phyloP scores from a whole-genome alignment of 2,329 filamentous ascomycete genomes.

The Trichoderma semiorbis region DNA sequence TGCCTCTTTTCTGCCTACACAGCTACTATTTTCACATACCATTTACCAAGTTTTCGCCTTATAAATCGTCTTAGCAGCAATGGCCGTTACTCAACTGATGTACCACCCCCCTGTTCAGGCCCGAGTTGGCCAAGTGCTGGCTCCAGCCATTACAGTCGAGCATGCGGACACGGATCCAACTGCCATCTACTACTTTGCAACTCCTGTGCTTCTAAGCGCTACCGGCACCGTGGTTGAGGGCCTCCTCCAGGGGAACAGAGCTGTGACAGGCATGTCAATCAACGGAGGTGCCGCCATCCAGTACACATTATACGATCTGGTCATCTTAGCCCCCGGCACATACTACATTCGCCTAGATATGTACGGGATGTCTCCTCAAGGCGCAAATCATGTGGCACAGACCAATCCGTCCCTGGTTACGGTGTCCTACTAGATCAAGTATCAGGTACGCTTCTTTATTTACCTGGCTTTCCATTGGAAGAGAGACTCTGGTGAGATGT shows the following conservation, averaged over 20 bases:
- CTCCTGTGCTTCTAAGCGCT: constrained; percentile 24
- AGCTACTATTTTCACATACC: neutral
- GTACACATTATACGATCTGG: constrained; percentile 29
- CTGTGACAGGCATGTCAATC: constrained; percentile 22
- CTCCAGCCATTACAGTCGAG: constrained; percentile 26
- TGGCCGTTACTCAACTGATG: constrained; percentile 18
- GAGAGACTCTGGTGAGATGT: neutral
- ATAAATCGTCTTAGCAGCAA: neutral
- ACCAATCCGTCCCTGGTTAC: constrained; percentile 22
- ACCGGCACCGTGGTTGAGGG: constrained; percentile 22
- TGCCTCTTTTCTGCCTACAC: neutral
- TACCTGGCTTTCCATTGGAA: neutral
- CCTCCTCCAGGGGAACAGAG: constrained; percentile 21
- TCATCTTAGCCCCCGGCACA: constrained; percentile 23
- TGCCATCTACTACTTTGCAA: constrained; percentile 30
- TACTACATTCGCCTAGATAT: constrained; percentile 31
- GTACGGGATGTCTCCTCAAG: constrained; percentile 22
- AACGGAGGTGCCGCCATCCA: constrained; percentile 19
- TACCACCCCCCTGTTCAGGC: constrained; percentile 25
- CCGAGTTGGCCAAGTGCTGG: constrained; percentile 21
- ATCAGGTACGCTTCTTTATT: neutral
- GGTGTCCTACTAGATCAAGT: neutral
- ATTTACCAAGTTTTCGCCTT: neutral
- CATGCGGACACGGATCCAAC: constrained; percentile 14
- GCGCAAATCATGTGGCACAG: constrained; percentile 20